Percentiles rank a stretch among this genome's conserved stretches.
phyloP scores from a whole-genome alignment of 2,329 filamentous ascomycete genomes.

The Paecilomyces sp. region DNA sequence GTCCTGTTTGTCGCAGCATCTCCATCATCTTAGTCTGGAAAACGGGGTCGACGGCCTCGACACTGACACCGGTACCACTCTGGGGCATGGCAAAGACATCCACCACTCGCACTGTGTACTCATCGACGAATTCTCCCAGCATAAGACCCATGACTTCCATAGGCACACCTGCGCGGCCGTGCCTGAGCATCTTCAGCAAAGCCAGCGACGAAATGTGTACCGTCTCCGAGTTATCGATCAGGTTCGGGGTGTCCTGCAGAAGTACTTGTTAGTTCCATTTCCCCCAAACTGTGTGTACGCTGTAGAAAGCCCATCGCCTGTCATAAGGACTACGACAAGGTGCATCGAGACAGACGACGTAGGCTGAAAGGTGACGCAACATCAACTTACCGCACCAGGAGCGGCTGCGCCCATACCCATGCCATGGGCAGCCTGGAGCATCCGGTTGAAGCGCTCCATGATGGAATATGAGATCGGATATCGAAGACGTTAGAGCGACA shows the following conservation, averaged over 20 bases:
- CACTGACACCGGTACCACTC: slow-evolving; percentile 94
- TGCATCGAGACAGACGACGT: neutral
- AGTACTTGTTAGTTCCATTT: slow-evolving; percentile 1
- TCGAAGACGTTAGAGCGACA: slow-evolving; percentile 9
- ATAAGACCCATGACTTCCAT: slow-evolving; percentile 99
- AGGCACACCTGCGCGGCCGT: slow-evolving; percentile 92
- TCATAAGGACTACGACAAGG: neutral
- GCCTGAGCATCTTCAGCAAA: slow-evolving; percentile 95
- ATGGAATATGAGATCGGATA: slow-evolving; percentile 15
- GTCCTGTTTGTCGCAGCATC: slow-evolving; percentile 94
- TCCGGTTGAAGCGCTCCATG: slow-evolving; percentile 89
- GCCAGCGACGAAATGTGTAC: slow-evolving; percentile 98
- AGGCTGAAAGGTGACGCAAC: slow-evolving; percentile 5
- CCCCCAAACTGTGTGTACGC: neutral
- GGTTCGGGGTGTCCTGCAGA: slow-evolving; percentile 71
- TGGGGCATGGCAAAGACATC: slow-evolving; percentile 99
- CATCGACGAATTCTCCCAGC: slow-evolving; percentile 97
- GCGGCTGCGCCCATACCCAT: slow-evolving; percentile 41
- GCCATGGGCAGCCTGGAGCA: slow-evolving; percentile 68
- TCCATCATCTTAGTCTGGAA: slow-evolving; percentile 99
- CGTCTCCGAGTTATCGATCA: slow-evolving; percentile 98
- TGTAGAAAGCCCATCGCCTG: neutral
- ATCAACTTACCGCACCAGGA: slow-evolving; percentile 32
- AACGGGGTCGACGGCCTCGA: slow-evolving; percentile 95
- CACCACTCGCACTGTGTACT: slow-evolving; percentile 96